Conservation (phyloP, 805 yeast genomes). For the Myxozyma monticola region DNA sequence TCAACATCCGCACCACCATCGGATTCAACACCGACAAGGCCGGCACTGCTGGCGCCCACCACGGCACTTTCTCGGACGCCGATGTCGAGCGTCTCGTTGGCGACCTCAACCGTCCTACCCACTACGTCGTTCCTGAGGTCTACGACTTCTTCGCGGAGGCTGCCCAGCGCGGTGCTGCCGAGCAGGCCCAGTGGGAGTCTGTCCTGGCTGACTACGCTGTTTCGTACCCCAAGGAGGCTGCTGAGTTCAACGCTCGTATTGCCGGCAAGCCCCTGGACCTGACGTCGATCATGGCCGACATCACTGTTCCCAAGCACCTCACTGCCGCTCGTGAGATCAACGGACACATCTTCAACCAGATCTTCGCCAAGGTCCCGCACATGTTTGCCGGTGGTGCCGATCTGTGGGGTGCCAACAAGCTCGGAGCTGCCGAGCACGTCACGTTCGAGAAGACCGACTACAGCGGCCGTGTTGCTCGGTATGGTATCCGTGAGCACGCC, state of each 20-base stretch:
- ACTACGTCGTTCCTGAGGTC: slow-evolving; percentile 36
- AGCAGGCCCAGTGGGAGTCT: slow-evolving; percentile 35
- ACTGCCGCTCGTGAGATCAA: slow-evolving; percentile 29
- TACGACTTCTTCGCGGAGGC: slow-evolving; percentile 38
- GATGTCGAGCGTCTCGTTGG: slow-evolving; percentile 29
- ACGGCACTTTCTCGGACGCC: slow-evolving; percentile 42
- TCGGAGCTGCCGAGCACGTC: neutral
- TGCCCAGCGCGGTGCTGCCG: slow-evolving; percentile 33
- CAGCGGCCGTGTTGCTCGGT: slow-evolving; percentile 13
- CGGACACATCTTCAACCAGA: slow-evolving; percentile 36
- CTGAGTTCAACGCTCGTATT: slow-evolving; percentile 36
- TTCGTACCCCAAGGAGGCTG: slow-evolving; percentile 37
- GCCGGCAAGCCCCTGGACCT: slow-evolving; percentile 37
- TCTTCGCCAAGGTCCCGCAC: slow-evolving; percentile 35
- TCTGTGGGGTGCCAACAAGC: slow-evolving; percentile 32
- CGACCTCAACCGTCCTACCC: slow-evolving; percentile 28
- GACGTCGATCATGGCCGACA: slow-evolving; percentile 31
- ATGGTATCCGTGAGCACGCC: slow-evolving; percentile 42
- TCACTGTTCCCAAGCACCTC: slow-evolving; percentile 27
- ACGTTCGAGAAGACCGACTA: neutral
- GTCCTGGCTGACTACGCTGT: slow-evolving; percentile 33
- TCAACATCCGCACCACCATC: slow-evolving; percentile 41
- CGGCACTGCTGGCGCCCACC: slow-evolving; percentile 41
- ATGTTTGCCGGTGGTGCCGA: slow-evolving; percentile 45
- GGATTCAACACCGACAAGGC: slow-evolving; percentile 41